These are phyloP conservation scores for Plasmodium fragile DNA, from an alignment of 169 alveolate species.

Conservation along the genomic window DNA sequence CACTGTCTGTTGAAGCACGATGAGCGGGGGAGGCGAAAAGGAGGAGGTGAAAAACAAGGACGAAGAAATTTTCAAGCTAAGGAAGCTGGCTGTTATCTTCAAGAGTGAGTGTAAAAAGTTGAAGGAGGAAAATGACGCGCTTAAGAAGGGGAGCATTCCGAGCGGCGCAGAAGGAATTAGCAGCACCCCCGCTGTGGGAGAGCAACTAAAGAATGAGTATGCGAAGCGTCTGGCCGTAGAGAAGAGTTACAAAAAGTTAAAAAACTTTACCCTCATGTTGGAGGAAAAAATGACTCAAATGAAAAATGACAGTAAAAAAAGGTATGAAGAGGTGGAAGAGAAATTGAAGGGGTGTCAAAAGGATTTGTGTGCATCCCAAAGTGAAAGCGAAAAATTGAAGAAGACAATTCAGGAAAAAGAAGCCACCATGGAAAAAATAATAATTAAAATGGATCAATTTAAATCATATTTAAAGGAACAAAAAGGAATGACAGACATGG, in stretches of 20 bases:
- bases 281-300: conserved; percentile 39
- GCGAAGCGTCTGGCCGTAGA: conserved; percentile 24
- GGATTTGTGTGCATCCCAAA: not conserved
- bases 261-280: conserved; percentile 44
- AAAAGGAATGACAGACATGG: not conserved
- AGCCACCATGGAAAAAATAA: conserved; percentile 4
- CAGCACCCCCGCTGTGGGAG: not conserved
- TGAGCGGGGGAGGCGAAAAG: not conserved
- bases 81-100: conserved; percentile 40
- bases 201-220: conserved; percentile 11
- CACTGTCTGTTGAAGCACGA: not conserved
- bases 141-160: not conserved
- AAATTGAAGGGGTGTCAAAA: conserved; percentile 20
- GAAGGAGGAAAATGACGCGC: conserved; percentile 55
- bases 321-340: conserved; percentile 16
- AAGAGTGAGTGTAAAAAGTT: conserved; percentile 74
- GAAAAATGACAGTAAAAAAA: conserved; percentile 29
- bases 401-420: conserved; percentile 34
- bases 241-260: conserved; percentile 58
- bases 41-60: conserved; percentile 15
- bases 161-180: not conserved
- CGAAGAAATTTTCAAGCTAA: conserved; percentile 55
- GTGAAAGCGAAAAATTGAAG: conserved; percentile 32
- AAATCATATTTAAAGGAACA: conserved; percentile 15
- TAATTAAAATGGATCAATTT: conserved; percentile 41